Base-by-base conservation (phyloP, 805 yeast species). In the Yueomyces sp. region DNA sequence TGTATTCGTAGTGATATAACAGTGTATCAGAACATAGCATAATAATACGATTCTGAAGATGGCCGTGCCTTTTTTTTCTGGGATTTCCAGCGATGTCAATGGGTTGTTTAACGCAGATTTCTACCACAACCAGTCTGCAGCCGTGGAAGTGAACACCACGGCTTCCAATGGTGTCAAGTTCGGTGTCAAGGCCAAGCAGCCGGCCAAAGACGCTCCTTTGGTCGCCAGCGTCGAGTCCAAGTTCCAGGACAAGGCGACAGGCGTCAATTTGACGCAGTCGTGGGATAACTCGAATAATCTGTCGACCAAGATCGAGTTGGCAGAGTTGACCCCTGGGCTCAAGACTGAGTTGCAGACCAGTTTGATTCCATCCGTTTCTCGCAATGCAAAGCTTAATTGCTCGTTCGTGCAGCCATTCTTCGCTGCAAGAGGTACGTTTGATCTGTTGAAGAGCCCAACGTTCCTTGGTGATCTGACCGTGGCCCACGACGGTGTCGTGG, bases 81-180 rank as follows among this genome's bases (percentile, higher is more conserved):
- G 88, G 69, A 83, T 92, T 62, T 81, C 94, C 64, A 88, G 87
- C 73, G 77, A 85, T 64, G 75, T 94, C 70, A 88, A 87, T 73
- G 92, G 81, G 69, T 77, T 92, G 59, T 77, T 92, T 64, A 74
- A 76, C 71, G 81, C 73, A 69, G 98, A 92, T 70, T 92, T 87
- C 79, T 92, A 74, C 81, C 97, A 92, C 74, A 70, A 76, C 55
- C 70, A 90, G 52, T 85, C 92, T 50, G 92, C 92, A 54, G 69
- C 92, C 46, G 75, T 92, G 54, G 95, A 85, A 62, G 79, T 90
- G 59, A 83, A 85, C 74, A 82, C 97, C 54, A 76, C 76, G 53
- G 95, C 98, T 57, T 95, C 96, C 65, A 90, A 87, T 66, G 96
- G 96, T 59, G 96, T 90, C 46, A 76, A 86, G 48, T 92, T 92